Evolutionary conservation across 2,329 filamentous ascomycete species (phyloP), one percentile per base, ranked within the genome.

Genomic region (Raffaelea albimanens): DNA sequence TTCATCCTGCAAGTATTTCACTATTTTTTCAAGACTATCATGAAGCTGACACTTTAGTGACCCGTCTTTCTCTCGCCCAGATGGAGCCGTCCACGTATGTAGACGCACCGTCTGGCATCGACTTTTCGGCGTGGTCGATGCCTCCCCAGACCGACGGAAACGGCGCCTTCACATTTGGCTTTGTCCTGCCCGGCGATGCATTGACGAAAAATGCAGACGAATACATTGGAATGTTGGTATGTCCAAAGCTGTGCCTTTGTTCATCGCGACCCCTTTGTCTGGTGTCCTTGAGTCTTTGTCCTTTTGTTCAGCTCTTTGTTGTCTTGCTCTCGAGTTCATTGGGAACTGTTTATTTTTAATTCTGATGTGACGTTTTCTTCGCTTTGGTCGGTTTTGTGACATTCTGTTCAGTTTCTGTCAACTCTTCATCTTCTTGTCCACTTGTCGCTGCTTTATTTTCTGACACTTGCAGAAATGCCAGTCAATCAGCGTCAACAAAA

Each of bases 181-280:
- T 81, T 44, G 72, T 73, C 2, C 62, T 82, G 14, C 78, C 78
- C 3, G 54, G 59, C 5, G 63, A 70, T 56, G 74, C 73, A 1
- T 51, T 70, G 40, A 67, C 63, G 0, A 68, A 59, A 19, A 68
- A 73, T 45, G 67, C 69, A 3, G 69, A 64, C 40, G 79, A 82
- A 57, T 81, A 79, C 55, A 75, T 82, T 49, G 79, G 78, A 40
- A 68, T 75, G 42, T 62, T 81, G 44, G 78, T 80, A 54, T 46
- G 34, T 19, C n/a, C n/a, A n/a, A n/a, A n/a, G n/a, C n/a, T n/a
- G n/a, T n/a, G n/a, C n/a, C n/a, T n/a, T n/a, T 29, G 25, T 7
- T 29, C 13, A 29, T 29, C 25, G 7, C 13, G 7, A 7, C 25
- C 13, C 25, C 7, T 29, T 29, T 29, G 25, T 13, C 13, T 29